A percentile compares a stretch with the other conserved stretches of the same genome.
Evolutionary conservation across 2,329 filamentous ascomycete species (phyloP).

Genomic region (Colletotrichum higginsianum): DNA sequence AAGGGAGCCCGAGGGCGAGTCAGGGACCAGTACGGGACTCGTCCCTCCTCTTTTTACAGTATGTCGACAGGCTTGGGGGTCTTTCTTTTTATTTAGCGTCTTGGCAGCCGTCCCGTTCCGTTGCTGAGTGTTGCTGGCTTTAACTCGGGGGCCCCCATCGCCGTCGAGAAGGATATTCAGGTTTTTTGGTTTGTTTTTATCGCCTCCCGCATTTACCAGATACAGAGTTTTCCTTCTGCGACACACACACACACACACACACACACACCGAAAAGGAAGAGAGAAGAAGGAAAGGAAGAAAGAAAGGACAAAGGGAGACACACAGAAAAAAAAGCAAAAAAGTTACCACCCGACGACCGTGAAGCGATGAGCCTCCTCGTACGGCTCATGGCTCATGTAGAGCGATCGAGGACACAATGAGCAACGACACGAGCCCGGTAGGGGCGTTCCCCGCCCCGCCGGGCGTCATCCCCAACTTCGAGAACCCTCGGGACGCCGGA

Average conservation of each 20-base stretch:
- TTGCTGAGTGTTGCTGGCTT: not conserved
- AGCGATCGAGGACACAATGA: constrained; percentile 31
- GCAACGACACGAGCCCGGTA: constrained; percentile 26
- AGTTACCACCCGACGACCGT: not conserved
- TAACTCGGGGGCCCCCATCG: no score
- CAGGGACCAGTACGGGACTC: constrained; percentile 15
- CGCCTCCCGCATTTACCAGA: no score
- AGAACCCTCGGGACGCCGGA: constrained; percentile 41
- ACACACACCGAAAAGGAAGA: no score
- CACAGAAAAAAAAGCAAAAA: no score
- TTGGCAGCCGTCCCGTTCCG: not conserved
- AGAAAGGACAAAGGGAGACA: no score
- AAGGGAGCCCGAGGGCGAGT: constrained; percentile 23
- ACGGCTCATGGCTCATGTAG: constrained; percentile 23
- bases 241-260: no score
- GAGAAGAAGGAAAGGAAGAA: no score
- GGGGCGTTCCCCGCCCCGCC: constrained; percentile 45
- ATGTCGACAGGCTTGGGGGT: no score
- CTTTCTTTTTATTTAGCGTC: constrained; percentile 16
- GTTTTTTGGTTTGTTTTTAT: no score
- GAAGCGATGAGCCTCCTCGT: constrained; percentile 29
- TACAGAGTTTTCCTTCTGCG: no score
- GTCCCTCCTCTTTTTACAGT: not conserved
- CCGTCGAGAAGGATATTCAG: no score
- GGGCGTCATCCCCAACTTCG: constrained; percentile 45